These are phyloP conservation scores for Ploettnerulaceae sp. DNA, from an alignment of 2,329 filamentous ascomycete genomes.

Conservation along the genomic window DNA sequence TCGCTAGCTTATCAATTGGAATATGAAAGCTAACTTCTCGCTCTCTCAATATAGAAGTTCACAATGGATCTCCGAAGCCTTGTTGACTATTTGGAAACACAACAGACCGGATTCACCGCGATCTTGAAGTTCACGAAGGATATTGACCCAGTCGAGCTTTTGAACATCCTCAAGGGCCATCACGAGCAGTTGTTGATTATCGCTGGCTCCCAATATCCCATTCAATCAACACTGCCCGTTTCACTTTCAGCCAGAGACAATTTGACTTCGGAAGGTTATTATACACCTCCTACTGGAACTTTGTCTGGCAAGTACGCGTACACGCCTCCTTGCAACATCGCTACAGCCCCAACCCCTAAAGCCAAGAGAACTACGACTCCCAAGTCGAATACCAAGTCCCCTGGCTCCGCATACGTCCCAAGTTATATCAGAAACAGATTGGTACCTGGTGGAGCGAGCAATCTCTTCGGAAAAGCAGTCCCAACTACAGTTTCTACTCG, in stretches of 20 bases:
- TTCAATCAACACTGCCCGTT: neutral
- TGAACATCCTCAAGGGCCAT: neutral
- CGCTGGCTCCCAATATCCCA: neutral
- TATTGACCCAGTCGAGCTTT: neutral
- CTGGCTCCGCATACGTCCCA: neutral
- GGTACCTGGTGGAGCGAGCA: neutral
- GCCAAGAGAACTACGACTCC: neutral
- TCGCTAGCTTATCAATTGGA: too few relatives aligned
- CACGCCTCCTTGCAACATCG: neutral
- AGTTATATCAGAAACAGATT: neutral
- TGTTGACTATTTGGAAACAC: neutral
- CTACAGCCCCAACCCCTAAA: neutral
- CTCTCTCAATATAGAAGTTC: too few relatives aligned
- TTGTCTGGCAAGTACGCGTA: neutral
- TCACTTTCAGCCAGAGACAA: neutral
- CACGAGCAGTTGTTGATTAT: slow-evolving; percentile 1
- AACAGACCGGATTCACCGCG: neutral
- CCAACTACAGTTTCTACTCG: too few relatives aligned
- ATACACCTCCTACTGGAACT: neutral
- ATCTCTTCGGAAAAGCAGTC: neutral
- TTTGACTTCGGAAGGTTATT: neutral
- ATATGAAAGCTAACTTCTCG: too few relatives aligned
- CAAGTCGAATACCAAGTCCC: too few relatives aligned
- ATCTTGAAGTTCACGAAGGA: neutral
- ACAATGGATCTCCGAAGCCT: slow-evolving; percentile 1